Conservation (phyloP, 2,329 filamentous ascomycete species). For the Aulographum hederae region DNA sequence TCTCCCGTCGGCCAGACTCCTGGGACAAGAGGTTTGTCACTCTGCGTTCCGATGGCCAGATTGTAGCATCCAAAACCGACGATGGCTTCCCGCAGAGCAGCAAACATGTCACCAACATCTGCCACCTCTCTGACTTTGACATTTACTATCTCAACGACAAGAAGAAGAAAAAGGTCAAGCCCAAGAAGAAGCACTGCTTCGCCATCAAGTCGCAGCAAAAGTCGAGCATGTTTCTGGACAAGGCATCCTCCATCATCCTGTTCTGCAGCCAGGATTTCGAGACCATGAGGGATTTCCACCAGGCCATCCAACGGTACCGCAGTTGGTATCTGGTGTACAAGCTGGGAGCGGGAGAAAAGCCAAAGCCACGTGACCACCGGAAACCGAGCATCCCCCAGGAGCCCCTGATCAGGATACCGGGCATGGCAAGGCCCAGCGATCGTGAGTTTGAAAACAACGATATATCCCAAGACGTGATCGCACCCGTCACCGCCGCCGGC, state of each 20-base stretch:
- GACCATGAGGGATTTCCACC: conserved; percentile 50
- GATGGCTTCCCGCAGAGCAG: conserved; percentile 27
- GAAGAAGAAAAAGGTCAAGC: conserved; percentile 51
- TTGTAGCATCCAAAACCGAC: conserved; percentile 51
- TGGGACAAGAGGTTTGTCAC: conserved; percentile 79
- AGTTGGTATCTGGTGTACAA: conserved; percentile 80
- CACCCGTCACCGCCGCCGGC: conserved; percentile 12
- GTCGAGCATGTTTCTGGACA: conserved; percentile 62
- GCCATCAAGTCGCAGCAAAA: conserved; percentile 89
- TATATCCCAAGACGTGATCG: too few relatives aligned
- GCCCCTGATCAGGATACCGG: too few relatives aligned
- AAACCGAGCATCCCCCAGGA: conserved; percentile 11
- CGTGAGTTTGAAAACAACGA: too few relatives aligned
- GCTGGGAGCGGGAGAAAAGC: conserved; percentile 34
- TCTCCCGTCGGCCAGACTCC: conserved; percentile 65
- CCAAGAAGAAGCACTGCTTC: conserved; percentile 71
- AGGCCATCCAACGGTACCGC: conserved; percentile 60
- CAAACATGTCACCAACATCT: conserved; percentile 53
- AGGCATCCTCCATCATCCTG: conserved; percentile 79
- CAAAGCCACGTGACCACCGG: conserved; percentile 14
- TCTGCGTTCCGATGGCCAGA: conserved; percentile 54
- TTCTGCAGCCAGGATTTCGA: conserved; percentile 62
- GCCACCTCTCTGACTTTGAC: conserved; percentile 82
- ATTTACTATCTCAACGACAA: conserved; percentile 62
- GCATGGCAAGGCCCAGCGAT: conserved; percentile 5